Percentiles rank a stretch among this genome's conserved stretches.
These are phyloP conservation scores for Ogataea polymorpha DNA, from an alignment of 805 yeast species.

Conservation along the genomic window DNA sequence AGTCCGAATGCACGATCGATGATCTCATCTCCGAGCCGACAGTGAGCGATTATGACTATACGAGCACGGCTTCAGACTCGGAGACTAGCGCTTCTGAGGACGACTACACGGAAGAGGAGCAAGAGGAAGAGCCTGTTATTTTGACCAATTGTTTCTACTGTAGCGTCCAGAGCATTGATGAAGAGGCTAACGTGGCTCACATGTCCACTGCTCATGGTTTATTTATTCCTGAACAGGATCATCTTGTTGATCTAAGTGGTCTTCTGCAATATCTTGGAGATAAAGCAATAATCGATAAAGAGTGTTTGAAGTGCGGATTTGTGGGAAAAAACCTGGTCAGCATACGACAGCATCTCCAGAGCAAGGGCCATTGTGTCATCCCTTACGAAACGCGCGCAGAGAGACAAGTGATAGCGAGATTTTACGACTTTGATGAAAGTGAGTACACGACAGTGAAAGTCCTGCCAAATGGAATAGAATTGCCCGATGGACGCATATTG, in stretches of 20 bases:
- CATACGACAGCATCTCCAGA: constrained; percentile 79
- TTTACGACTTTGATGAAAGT: constrained; percentile 61
- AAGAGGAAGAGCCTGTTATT: constrained; percentile 29
- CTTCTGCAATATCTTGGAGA: constrained; percentile 70
- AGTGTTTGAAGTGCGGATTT: constrained; percentile 78
- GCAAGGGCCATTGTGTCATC: constrained; percentile 82
- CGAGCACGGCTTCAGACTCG: constrained; percentile 1
- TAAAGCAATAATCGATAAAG: constrained; percentile 70
- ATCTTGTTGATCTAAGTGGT: constrained; percentile 65
- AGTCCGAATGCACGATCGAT: constrained; percentile 22
- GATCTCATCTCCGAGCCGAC: constrained; percentile 22
- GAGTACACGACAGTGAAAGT: constrained; percentile 30
- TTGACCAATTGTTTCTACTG: constrained; percentile 49
- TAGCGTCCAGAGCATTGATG: constrained; percentile 36
- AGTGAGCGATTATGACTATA: constrained; percentile 12
- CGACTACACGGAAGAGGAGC: constrained; percentile 11
- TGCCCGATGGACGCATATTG: constrained; percentile 73
- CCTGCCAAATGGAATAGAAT: constrained; percentile 49
- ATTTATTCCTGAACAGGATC: constrained; percentile 79
- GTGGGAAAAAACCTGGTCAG: constrained; percentile 78
- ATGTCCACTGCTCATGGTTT: constrained; percentile 81
- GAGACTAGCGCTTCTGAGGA: constrained; percentile 19
- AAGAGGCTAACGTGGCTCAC: constrained; percentile 56
- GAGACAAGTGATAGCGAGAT: constrained; percentile 62
- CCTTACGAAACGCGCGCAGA: constrained; percentile 85